Base-by-base conservation (phyloP, 148 eudicot species). In the Selenicereus undatus region DNA sequence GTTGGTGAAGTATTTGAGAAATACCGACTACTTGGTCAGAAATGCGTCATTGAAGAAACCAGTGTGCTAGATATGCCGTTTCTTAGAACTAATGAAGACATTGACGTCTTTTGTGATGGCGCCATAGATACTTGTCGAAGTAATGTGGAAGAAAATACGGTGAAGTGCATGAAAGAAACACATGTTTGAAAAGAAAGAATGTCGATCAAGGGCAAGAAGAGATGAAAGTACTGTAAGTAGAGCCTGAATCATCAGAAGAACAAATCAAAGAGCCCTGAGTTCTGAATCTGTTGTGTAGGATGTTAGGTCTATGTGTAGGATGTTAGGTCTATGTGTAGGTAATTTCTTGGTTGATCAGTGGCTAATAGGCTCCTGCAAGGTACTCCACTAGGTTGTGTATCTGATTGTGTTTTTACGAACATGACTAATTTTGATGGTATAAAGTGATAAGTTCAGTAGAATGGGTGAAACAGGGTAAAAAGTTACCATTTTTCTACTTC, bases 201-300 rank as follows among this genome's bases (percentile, higher is more conserved):
- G 4, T 39, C 4, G 50, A 8, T 73, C 52, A 73, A 17, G 51
- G n/a, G 52, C 51, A 43, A 43, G 52, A 73, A 43, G 54, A 43
- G 75, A 73, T 73, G 42, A 52, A 36, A 73, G 51, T 7, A 73
- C 51, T 73, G 1, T 29, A 73, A 73, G 52, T 14, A 73, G 75
- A 43, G 30, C 14, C 24, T 43, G 54, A 22, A 21, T 43, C 29
- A 43, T 39, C 52, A 73, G 48, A 73, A 22, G 16, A 43, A 10
- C 75, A 43, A 18, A 43, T 10, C 11, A 13, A 73, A 73, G n/a
- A 43, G 27, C 75, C 43, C 12, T 22, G 39, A 71, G 11, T 4
- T 12, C 20, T 58, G 64, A 14, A 56, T 6, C 50, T 7, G 13
- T 26, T 5, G 7, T 69, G 39, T 4, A 69, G 6, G 30, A 69